Evolutionary conservation across 202 grass and related monocot genomes (phyloP).

Genomic region (Alloteropsis angusta): DNA sequence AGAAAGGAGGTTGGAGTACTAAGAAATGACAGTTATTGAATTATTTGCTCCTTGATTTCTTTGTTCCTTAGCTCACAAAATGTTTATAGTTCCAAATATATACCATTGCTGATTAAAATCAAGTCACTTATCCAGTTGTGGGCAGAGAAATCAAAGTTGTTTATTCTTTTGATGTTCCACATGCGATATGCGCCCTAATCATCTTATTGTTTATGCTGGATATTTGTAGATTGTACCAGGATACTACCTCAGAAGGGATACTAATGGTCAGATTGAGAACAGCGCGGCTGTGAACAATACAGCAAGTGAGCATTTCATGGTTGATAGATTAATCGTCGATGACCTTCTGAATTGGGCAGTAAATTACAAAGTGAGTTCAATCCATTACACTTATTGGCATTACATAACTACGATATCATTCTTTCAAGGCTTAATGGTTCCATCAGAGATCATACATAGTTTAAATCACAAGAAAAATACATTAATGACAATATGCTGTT

Average conservation of each 20-base stretch:
- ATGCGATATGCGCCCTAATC: background rate
- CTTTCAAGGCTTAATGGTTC: background rate
- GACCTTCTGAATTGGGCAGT: slow-evolving; percentile 81
- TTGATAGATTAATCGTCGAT: slow-evolving; percentile 81
- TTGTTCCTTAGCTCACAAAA: background rate
- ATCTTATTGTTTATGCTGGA: background rate
- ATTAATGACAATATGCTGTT: background rate
- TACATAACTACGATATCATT: background rate
- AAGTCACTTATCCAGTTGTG: background rate
- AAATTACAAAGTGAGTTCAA: slow-evolving; percentile 68
- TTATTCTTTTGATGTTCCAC: background rate
- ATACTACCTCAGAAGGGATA: slow-evolving; percentile 72
- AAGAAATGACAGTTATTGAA: background rate
- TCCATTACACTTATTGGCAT: slow-evolving; percentile 1
- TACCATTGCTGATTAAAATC: background rate
- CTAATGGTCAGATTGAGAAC: slow-evolving; percentile 65
- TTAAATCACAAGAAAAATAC: background rate
- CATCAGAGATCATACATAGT: background rate
- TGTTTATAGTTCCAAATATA: background rate
- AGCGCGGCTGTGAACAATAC: slow-evolving; percentile 78
- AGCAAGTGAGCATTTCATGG: slow-evolving; percentile 91
- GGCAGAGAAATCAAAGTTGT: background rate
- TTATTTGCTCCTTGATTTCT: background rate
- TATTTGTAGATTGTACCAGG: slow-evolving; percentile 74
- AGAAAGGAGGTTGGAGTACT: background rate